These are phyloP conservation scores for Yamadazyma conglobata DNA, from an alignment of 1,139 yeast species.

Conservation along the genomic window DNA sequence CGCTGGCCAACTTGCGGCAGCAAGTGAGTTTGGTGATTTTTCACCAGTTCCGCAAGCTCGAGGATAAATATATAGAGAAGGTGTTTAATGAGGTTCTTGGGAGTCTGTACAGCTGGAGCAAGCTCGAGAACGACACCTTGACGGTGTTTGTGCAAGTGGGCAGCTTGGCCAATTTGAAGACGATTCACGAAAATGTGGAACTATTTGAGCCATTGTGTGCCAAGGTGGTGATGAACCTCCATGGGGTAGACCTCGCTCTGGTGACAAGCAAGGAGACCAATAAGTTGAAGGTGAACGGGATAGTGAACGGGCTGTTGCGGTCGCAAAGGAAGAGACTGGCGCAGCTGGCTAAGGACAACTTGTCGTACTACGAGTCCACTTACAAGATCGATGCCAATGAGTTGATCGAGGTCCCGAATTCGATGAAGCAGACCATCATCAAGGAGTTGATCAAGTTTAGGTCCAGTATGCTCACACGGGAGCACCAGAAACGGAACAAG, in stretches of 20 bases:
- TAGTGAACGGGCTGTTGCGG: conserved; percentile 2
- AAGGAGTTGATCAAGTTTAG: conserved; percentile 62
- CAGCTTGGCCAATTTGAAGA: conserved; percentile 7
- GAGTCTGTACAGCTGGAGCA: conserved; percentile 11
- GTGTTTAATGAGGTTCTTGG: conserved; percentile 16
- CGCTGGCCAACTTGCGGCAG: conserved; percentile 25
- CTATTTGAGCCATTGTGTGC: conserved; percentile 7
- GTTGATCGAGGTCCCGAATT: conserved; percentile 59
- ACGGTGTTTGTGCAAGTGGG: conserved; percentile 14
- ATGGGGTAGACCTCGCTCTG: conserved; percentile 4
- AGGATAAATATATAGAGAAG: conserved; percentile 27
- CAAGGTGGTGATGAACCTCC: conserved; percentile 6
- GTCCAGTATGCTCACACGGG: conserved; percentile 55
- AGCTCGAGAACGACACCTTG: conserved; percentile 10
- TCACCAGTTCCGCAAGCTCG: conserved; percentile 31
- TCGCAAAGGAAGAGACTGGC: conserved; percentile 1
- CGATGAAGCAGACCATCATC: conserved; percentile 53
- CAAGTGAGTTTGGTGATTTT: conserved; percentile 37
- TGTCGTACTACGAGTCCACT: conserved; percentile 23
- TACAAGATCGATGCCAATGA: conserved; percentile 62
- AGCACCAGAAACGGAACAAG: conserved; percentile 51
- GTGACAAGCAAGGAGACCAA: conserved; percentile 4
- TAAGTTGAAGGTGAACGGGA: conserved; percentile 1
- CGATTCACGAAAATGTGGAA: conserved; percentile 4
- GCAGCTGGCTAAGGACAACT: conserved; percentile 17